phyloP scores from a whole-genome alignment of 371 early-diverging fungal species.

The Mucor ambiguus region DNA sequence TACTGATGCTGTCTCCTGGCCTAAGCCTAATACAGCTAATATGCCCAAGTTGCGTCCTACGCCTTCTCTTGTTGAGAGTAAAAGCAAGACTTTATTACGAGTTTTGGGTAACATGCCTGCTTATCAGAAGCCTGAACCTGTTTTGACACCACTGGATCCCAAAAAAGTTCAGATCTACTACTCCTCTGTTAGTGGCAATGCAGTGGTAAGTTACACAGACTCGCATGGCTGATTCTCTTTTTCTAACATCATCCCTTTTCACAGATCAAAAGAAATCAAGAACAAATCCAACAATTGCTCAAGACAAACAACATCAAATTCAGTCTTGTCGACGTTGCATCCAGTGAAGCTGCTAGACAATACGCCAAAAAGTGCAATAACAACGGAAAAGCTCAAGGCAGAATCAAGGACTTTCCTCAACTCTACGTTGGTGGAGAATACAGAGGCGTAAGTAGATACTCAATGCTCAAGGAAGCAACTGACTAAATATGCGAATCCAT shows the following conservation, averaged over 20 bases:
- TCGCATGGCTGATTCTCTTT: neutral
- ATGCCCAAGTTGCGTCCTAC: constrained; percentile 24
- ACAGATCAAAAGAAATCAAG: constrained; percentile 51
- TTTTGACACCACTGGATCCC: constrained; percentile 41
- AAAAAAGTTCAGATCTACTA: constrained; percentile 48
- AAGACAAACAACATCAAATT: constrained; percentile 32
- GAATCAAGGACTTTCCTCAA: constrained; percentile 44
- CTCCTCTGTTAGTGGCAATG: constrained; percentile 47
- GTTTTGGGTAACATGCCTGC: constrained; percentile 27
- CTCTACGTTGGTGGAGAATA: constrained; percentile 49
- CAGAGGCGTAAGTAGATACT: constrained; percentile 34
- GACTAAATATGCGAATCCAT: neutral
- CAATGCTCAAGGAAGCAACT: neutral
- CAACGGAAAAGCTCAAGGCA: constrained; percentile 29
- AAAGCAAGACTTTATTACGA: constrained; percentile 30
- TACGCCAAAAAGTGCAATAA: constrained; percentile 47
- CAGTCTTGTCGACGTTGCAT: constrained; percentile 47
- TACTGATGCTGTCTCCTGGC: constrained; percentile 49
- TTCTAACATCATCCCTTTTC: neutral
- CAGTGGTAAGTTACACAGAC: constrained; percentile 25
- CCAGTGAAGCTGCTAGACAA: constrained; percentile 46
- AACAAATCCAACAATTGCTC: constrained; percentile 44
- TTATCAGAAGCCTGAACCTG: constrained; percentile 32
- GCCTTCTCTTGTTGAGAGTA: constrained; percentile 27
- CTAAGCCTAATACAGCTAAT: constrained; percentile 22